A percentile compares a stretch with the other conserved stretches of the same genome.
These are phyloP conservation scores for Camellia granthamiana DNA, from an alignment of 148 eudicot genomes.

Conservation along the genomic window DNA sequence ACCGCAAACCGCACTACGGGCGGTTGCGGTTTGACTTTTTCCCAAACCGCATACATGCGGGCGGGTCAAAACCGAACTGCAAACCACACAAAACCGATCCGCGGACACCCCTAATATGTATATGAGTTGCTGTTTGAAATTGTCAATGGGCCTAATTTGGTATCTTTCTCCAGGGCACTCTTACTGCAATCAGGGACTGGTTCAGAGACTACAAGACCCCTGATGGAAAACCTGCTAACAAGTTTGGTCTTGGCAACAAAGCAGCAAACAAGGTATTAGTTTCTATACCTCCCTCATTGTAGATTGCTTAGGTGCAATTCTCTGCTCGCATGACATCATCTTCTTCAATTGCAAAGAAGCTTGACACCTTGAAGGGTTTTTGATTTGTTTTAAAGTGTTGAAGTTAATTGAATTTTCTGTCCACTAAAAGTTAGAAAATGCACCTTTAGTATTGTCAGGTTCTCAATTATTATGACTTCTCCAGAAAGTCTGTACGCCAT, in stretches of 20 bases:
- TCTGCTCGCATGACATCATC: neutral
- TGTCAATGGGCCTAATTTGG: neutral
- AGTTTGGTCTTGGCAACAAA: slow-evolving; percentile 91
- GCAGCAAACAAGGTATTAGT: slow-evolving; percentile 79
- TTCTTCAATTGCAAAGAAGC: neutral
- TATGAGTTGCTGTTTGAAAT: neutral
- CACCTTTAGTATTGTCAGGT: neutral
- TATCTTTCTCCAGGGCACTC: slow-evolving; percentile 64
- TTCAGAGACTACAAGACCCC: slow-evolving; percentile 98
- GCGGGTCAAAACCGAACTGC: too few species aligned
- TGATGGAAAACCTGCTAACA: slow-evolving; percentile 98
- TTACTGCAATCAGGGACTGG: slow-evolving; percentile 98
- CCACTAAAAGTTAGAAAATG: neutral
- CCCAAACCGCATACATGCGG: too few species aligned
- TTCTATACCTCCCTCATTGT: neutral
- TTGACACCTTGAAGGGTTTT: neutral
- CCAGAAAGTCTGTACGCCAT: neutral
- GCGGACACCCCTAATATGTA: too few species aligned
- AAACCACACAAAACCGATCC: too few species aligned
- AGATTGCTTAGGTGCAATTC: neutral
- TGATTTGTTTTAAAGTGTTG: neutral
- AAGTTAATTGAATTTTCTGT: neutral
- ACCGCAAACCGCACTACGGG: too few species aligned
- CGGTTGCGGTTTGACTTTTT: too few species aligned
- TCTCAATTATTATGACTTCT: neutral